Percentiles rank a stretch among this genome's conserved stretches.
These are phyloP conservation scores for Leishmania amazonensis DNA, from an alignment of 208 protist genomes.

Conservation along the genomic window DNA sequence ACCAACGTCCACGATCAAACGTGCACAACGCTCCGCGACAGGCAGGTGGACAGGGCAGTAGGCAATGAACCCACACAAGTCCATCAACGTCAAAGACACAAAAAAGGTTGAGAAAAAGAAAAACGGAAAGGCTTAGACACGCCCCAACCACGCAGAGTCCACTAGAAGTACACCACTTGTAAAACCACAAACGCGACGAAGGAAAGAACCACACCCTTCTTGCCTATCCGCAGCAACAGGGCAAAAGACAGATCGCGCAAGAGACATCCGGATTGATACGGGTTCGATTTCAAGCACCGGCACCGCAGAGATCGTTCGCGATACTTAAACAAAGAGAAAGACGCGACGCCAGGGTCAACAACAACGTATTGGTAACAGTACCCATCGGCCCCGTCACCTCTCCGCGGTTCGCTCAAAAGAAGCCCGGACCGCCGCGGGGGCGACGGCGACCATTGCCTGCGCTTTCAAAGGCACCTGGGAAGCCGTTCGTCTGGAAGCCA, in stretches of 20 bases:
- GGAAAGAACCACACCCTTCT: neutral
- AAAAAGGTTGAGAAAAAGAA: neutral
- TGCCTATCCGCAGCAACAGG: neutral
- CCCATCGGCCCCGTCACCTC: neutral
- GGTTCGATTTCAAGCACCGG: neutral
- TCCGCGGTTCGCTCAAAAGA: conserved; percentile 14
- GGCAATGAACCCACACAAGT: neutral
- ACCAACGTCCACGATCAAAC: neutral
- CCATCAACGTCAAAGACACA: neutral
- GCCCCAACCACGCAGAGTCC: neutral
- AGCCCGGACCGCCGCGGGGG: conserved; percentile 31
- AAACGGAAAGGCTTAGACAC: neutral
- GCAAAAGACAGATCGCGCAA: too few species aligned
- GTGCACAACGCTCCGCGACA: neutral
- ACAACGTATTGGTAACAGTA: neutral
- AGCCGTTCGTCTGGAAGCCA: conserved; percentile 12
- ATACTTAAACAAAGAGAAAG: neutral
- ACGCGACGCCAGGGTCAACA: neutral
- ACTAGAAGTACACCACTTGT: neutral
- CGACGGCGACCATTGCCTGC: conserved; percentile 26
- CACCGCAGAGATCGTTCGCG: conserved; percentile 4
- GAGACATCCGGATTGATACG: neutral
- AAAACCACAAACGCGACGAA: neutral
- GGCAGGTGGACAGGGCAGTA: neutral
- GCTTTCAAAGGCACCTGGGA: conserved; percentile 24